These are phyloP conservation scores for Rhodotorula sp. DNA, from an alignment of 1,284 basidiomycete species.

Conservation along the genomic window DNA sequence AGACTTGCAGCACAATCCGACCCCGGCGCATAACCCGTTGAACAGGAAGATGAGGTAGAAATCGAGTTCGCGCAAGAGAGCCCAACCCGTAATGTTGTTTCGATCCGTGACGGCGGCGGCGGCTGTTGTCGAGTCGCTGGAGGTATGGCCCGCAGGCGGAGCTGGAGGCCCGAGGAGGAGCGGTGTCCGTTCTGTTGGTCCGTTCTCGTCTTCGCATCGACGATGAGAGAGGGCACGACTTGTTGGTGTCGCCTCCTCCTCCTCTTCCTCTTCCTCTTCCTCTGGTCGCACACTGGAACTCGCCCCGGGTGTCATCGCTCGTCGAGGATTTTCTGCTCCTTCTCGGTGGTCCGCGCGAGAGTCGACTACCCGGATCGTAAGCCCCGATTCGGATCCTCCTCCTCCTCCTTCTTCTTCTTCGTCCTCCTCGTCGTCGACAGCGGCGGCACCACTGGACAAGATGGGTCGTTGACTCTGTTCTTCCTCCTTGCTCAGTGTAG, in stretches of 20 bases:
- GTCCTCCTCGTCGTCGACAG: background rate
- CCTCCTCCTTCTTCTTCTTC: background rate
- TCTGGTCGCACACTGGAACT: no score
- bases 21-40: constrained; percentile 29
- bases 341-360: no score
- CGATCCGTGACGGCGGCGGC: constrained; percentile 3
- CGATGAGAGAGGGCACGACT: no score
- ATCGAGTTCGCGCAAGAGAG: constrained; percentile 22
- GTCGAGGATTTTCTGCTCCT: no score
- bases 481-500: no score
- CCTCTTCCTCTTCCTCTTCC: no score
- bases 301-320: no score
- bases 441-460: no score
- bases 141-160: background rate
- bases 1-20: constrained; percentile 23
- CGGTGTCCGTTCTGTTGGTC: background rate
- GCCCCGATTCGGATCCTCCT: no score
- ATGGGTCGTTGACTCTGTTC: background rate
- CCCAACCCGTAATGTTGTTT: constrained; percentile 28
- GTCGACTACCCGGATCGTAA: no score
- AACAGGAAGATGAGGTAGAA: constrained; percentile 37
- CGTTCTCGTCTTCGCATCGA: no score
- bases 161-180: background rate
- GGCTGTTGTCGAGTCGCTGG: background rate
- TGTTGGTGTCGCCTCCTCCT: no score